Evolutionary conservation across 257 asterid species (phyloP), one percentile per base, ranked within the genome.

Genomic region (Salvia splendens): DNA sequence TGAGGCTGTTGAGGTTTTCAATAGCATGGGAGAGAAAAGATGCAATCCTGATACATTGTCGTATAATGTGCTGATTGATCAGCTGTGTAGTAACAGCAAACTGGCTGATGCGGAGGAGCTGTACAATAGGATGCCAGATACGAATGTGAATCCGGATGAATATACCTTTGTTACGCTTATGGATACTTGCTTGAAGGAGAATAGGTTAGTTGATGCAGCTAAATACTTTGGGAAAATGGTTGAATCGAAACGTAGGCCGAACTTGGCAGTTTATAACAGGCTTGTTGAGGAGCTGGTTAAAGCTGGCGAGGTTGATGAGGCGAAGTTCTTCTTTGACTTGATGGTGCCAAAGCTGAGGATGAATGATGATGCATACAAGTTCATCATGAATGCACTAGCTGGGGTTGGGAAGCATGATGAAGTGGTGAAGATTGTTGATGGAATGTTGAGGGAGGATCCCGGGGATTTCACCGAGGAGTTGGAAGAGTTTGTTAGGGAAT

Each of bases 231-330:
- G 68, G 79, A 76, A 95, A 0, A 93, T 90, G 97, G 87, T 93
- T n/a, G 96, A 93, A 61, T 79, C 95, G 0, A 90, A 93, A 73
- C 69, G 82, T 78, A 85, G 95, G 81, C 97, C 99, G 51, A 90
- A 87, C 51, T 72, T 90, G 72, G 91, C 50, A 6, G 94, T 90
- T 55, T 93, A 88, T 59, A 82, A 82, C 69, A 81, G 85, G 72
- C 59, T 88, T 77, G 79, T 93, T 17, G 95, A 88, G 65, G 96
- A 84, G 14, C 68, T 93, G 80, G 92, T 93, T 67, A 88, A 86
- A 73, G 91, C 79, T 58, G 97, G 95, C 24, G 86, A 86, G 78
- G 76, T 88, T 30, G 95, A 86, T 14, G 95, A 82, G 77, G 99
- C 96, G 0, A 90, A 93, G 74, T 84, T 87, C 1, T 84, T 88